Conservation (phyloP, 1,139 yeast genomes). For the Komagataea norvegica region DNA sequence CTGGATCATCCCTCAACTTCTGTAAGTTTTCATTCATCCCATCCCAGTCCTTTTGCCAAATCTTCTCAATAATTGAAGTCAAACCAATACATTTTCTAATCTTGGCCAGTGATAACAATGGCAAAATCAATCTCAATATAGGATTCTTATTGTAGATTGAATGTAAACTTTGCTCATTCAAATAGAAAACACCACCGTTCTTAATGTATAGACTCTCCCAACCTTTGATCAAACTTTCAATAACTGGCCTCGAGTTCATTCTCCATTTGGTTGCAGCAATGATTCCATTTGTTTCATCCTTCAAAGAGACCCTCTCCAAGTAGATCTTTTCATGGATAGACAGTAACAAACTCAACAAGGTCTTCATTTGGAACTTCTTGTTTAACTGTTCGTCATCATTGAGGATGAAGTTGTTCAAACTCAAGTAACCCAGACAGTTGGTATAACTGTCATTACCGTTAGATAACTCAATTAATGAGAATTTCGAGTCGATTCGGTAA, state of each 20-base stretch:
- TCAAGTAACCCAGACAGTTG: constrained; percentile 45
- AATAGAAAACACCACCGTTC: constrained; percentile 56
- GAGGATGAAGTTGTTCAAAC: constrained; percentile 37
- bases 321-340: constrained; percentile 70
- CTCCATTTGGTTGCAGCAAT: constrained; percentile 53
- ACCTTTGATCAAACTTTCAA: constrained; percentile 49
- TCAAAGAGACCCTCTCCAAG: constrained; percentile 39
- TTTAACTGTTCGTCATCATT: constrained; percentile 33
- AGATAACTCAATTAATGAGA: constrained; percentile 48
- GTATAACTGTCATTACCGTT: constrained; percentile 52
- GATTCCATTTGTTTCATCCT: constrained; percentile 32
- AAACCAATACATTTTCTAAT: constrained; percentile 56
- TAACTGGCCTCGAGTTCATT: constrained; percentile 50
- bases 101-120: constrained; percentile 58
- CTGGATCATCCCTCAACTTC: constrained; percentile 42
- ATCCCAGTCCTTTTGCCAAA: constrained; percentile 61
- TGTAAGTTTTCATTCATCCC: constrained; percentile 53
- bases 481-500: constrained; percentile 41
- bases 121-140: constrained; percentile 58
- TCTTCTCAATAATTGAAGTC: constrained; percentile 51
- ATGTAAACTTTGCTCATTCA: constrained; percentile 45
- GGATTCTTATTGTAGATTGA: constrained; percentile 45
- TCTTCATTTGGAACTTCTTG: constrained; percentile 46
- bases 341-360: constrained; percentile 61
- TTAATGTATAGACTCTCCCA: constrained; percentile 62